These are phyloP conservation scores for Paramyrothecium sp. DNA, from an alignment of 2,329 filamentous ascomycete species.

Conservation along the genomic window DNA sequence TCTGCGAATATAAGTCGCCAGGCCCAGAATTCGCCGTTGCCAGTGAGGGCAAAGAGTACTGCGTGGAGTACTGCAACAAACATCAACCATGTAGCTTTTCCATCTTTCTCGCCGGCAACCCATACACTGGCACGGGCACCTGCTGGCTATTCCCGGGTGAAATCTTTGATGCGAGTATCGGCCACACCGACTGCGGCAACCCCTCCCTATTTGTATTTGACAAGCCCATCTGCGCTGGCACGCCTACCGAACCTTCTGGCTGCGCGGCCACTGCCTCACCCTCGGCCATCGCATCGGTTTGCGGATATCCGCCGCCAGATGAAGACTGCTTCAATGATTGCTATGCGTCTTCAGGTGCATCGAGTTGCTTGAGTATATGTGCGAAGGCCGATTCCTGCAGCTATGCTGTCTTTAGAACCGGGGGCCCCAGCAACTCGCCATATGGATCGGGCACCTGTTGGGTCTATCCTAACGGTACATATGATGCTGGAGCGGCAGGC, in stretches of 20 bases:
- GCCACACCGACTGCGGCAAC: constrained; percentile 13
- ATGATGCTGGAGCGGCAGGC: constrained; percentile 13
- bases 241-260: constrained; percentile 13
- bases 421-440: constrained; percentile 13
- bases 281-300: constrained; percentile 24
- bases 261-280: constrained; percentile 25
- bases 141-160: constrained; percentile 28
- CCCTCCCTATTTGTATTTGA: constrained; percentile 16
- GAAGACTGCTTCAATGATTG: constrained; percentile 21
- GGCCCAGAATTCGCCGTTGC: constrained; percentile 17
- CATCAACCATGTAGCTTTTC: constrained; percentile 26
- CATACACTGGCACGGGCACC: constrained; percentile 20
- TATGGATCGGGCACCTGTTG: constrained; percentile 24
- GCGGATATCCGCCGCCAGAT: constrained; percentile 24
- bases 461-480: constrained; percentile 26
- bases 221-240: constrained; percentile 18
- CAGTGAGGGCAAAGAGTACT: constrained; percentile 13
- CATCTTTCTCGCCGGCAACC: constrained; percentile 25
- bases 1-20: constrained; percentile 24
- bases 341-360: constrained; percentile 16
- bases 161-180: constrained; percentile 19
- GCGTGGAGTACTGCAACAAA: constrained; percentile 27
- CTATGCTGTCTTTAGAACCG: constrained; percentile 23
- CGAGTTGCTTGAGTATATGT: constrained; percentile 21
- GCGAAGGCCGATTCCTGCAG: constrained; percentile 21